phyloP scores from a whole-genome alignment of 306 rosid species.

The Hippophae rhamnoides region DNA sequence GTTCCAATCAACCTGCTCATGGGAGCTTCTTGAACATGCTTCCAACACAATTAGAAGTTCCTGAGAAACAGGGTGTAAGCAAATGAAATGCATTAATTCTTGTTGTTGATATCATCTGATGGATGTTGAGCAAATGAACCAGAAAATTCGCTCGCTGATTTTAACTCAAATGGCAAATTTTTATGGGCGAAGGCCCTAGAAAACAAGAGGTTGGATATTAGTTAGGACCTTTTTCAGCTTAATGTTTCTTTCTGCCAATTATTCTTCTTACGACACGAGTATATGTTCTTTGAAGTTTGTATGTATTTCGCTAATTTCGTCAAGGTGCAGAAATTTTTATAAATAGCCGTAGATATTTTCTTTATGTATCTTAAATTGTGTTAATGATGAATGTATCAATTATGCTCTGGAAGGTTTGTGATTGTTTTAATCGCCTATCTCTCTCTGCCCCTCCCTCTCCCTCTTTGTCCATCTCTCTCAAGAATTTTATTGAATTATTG shows the following conservation, averaged over 20 bases:
- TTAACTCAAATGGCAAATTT: constrained; percentile 27
- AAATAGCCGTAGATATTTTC: constrained; percentile 20
- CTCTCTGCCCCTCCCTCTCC: not conserved
- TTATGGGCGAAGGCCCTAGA: constrained; percentile 35
- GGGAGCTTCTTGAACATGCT: constrained; percentile 79
- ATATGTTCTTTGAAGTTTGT: constrained; percentile 44
- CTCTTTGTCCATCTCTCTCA: not conserved
- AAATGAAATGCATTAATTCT: constrained; percentile 27
- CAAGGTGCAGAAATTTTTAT: constrained; percentile 23
- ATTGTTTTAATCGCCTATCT: not conserved
- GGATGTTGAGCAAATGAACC: constrained; percentile 20
- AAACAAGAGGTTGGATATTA: constrained; percentile 29
- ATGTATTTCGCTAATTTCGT: constrained; percentile 27
- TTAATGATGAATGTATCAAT: constrained; percentile 27
- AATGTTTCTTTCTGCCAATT: constrained; percentile 32
- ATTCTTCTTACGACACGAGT: constrained; percentile 20
- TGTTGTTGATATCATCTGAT: constrained; percentile 26
- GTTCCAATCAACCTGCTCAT: constrained; percentile 46
- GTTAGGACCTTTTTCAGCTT: constrained; percentile 35
- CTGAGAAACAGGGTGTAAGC: constrained; percentile 49
- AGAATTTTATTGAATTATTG: not conserved
- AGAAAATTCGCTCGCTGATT: constrained; percentile 22
- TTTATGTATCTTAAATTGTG: constrained; percentile 45
- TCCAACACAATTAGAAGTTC: constrained; percentile 66
- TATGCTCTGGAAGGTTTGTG: constrained; percentile 15